Percentiles rank a stretch among this genome's conserved stretches.
Evolutionary conservation across 2,329 filamentous ascomycete species (phyloP).

Genomic region (Neodidymelliopsis sp.): DNA sequence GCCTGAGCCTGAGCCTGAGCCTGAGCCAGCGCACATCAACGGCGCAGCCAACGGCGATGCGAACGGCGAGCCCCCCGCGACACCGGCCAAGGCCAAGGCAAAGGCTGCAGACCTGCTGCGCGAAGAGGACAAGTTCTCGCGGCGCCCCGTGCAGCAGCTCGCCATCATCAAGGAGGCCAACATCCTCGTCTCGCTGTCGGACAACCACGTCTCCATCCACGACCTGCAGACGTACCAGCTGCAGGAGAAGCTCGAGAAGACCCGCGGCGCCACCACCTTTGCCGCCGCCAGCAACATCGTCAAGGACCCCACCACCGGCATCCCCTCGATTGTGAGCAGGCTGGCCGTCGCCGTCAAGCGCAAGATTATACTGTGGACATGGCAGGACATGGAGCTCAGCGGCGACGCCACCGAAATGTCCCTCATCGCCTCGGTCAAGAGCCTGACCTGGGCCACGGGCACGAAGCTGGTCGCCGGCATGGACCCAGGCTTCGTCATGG

Average conservation of each 20-base stretch:
- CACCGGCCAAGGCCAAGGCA: conserved; percentile 43
- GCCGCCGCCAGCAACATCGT: conserved; percentile 96
- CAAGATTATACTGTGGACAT: conserved; percentile 88
- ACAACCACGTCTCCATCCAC: conserved; percentile 87
- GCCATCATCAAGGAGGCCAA: conserved; percentile 96
- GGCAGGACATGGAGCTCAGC: conserved; percentile 91
- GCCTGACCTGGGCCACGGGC: conserved; percentile 88
- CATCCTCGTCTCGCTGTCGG: conserved; percentile 88
- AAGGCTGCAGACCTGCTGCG: conserved; percentile 80
- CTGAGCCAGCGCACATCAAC: too few species aligned
- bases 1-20: conserved; percentile 46
- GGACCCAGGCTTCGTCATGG: conserved; percentile 88
- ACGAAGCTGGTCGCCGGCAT: conserved; percentile 88
- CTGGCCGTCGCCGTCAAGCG: conserved; percentile 93
- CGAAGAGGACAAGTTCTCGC: conserved; percentile 93
- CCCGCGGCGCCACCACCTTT: conserved; percentile 88
- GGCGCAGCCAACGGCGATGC: conserved; percentile 34
- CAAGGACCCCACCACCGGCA: conserved; percentile 83
- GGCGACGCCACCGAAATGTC: conserved; percentile 77
- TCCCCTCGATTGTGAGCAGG: conserved; percentile 90
- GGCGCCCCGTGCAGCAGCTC: conserved; percentile 88
- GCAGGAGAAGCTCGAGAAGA: conserved; percentile 80
- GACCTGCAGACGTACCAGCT: conserved; percentile 85
- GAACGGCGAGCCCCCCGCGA: conserved; percentile 53
- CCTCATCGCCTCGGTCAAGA: conserved; percentile 83